phyloP scores from a whole-genome alignment of 2,329 filamentous ascomycete species.

The Aciculosporium take region DNA sequence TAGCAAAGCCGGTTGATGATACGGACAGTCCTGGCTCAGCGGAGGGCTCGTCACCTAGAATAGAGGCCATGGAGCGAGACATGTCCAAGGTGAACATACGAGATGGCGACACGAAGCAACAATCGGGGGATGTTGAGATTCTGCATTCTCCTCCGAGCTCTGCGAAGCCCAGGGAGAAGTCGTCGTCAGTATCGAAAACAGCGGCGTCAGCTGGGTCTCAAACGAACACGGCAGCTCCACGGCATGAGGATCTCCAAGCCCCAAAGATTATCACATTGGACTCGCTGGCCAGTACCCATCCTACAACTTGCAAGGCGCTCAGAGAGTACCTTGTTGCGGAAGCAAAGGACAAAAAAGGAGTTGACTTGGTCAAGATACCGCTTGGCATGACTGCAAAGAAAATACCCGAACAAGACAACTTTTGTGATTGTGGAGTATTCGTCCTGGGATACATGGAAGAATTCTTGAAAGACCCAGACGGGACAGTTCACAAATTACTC shows the following conservation, averaged over 20 bases:
- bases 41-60: conserved; percentile 3
- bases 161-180: not conserved
- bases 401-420: conserved; percentile 72
- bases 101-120: conserved; percentile 5
- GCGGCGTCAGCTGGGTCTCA: conserved; percentile 8
- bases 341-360: conserved; percentile 44
- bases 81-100: conserved; percentile 14
- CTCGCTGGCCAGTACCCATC: conserved; percentile 56
- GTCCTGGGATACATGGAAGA: conserved; percentile 71
- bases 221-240: not conserved
- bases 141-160: not conserved
- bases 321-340: conserved; percentile 68
- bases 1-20: conserved; percentile 8
- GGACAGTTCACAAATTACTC: conserved; percentile 54
- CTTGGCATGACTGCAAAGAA: conserved; percentile 52
- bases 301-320: conserved; percentile 49
- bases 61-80: conserved; percentile 9
- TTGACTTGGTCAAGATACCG: conserved; percentile 23
- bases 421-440: conserved; percentile 79
- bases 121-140: not conserved
- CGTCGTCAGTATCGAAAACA: not conserved
- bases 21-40: conserved; percentile 5
- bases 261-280: conserved; percentile 77
- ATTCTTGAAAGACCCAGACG: conserved; percentile 62
- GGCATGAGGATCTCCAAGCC: conserved; percentile 27